phyloP scores from a whole-genome alignment of 345 rosid genomes.

The Eucalyptus sp. region DNA sequence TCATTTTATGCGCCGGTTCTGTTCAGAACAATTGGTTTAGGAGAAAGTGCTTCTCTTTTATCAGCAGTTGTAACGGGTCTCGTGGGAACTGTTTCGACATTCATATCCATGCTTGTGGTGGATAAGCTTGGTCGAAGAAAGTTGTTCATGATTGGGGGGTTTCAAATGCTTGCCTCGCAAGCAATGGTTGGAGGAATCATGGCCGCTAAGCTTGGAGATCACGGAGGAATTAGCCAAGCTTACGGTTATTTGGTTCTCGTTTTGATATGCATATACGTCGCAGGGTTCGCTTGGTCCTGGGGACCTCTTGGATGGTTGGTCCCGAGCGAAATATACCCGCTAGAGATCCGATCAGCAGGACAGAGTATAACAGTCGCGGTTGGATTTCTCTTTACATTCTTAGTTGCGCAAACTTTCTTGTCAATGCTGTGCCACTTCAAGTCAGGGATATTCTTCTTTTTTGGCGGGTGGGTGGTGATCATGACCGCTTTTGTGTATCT shows the following conservation, averaged over 20 bases:
- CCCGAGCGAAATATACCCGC: conserved; percentile 31
- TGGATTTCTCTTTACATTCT: conserved; percentile 21
- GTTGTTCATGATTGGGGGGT: conserved; percentile 42
- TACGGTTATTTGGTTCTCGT: conserved; percentile 16
- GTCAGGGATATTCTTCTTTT: conserved; percentile 40
- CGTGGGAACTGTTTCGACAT: conserved; percentile 23
- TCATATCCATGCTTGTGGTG: conserved; percentile 43
- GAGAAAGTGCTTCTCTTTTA: conserved; percentile 48
- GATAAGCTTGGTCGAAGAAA: conserved; percentile 47
- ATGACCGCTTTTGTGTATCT: conserved; percentile 29
- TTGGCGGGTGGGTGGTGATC: conserved; percentile 29
- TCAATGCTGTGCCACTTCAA: conserved; percentile 32
- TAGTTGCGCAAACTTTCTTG: conserved; percentile 26
- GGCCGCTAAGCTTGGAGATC: conserved; percentile 32
- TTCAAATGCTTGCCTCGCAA: conserved; percentile 57
- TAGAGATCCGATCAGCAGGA: conserved; percentile 35
- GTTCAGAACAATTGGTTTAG: conserved; percentile 56
- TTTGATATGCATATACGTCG: conserved; percentile 20
- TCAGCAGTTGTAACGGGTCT: conserved; percentile 39
- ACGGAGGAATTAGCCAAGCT: conserved; percentile 25
- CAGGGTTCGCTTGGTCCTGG: conserved; percentile 42
- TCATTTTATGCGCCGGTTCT: conserved; percentile 65
- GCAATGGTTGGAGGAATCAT: conserved; percentile 26
- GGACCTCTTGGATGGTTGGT: conserved; percentile 49
- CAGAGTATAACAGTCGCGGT: conserved; percentile 39